These are phyloP conservation scores for Cylindrodendrum hubeiense DNA, from an alignment of 2,329 filamentous ascomycete species.

Conservation along the genomic window DNA sequence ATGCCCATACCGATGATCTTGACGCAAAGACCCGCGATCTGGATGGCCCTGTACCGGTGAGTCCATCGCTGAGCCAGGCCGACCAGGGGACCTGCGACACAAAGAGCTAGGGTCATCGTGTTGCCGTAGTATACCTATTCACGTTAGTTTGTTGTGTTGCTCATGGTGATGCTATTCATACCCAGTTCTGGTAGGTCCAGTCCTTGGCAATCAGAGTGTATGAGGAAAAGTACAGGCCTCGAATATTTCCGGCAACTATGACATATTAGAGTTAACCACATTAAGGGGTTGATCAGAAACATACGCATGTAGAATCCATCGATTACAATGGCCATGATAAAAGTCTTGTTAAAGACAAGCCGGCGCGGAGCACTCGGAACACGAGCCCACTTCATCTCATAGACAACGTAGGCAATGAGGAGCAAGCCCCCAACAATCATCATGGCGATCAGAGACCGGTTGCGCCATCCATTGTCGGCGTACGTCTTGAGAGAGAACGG, in stretches of 20 bases:
- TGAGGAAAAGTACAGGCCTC: conserved; percentile 48
- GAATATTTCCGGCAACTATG: conserved; percentile 47
- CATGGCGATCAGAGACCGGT: conserved; percentile 57
- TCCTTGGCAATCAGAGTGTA: conserved; percentile 51
- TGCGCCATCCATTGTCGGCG: conserved; percentile 54
- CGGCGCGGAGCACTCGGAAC: conserved; percentile 42
- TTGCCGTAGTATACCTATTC: conserved; percentile 45
- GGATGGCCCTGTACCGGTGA: conserved; percentile 54
- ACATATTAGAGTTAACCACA: conserved; percentile 1
- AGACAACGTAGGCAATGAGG: conserved; percentile 58
- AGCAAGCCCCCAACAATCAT: conserved; percentile 54
- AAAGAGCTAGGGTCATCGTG: conserved; percentile 51
- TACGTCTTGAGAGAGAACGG: conserved; percentile 70
- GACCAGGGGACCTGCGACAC: conserved; percentile 49
- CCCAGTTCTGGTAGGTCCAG: conserved; percentile 51
- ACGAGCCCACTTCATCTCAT: conserved; percentile 54
- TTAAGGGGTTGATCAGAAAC: neutral
- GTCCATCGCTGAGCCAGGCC: conserved; percentile 49
- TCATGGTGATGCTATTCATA: conserved; percentile 18
- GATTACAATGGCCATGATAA: conserved; percentile 47
- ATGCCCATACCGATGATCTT: conserved; percentile 53
- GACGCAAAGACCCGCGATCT: conserved; percentile 50
- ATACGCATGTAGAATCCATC: conserved; percentile 46
- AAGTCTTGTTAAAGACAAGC: conserved; percentile 47
- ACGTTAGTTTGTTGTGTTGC: neutral